These are phyloP conservation scores for Emericellopsis atlantica DNA, from an alignment of 2,329 filamentous ascomycete species.

Conservation along the genomic window DNA sequence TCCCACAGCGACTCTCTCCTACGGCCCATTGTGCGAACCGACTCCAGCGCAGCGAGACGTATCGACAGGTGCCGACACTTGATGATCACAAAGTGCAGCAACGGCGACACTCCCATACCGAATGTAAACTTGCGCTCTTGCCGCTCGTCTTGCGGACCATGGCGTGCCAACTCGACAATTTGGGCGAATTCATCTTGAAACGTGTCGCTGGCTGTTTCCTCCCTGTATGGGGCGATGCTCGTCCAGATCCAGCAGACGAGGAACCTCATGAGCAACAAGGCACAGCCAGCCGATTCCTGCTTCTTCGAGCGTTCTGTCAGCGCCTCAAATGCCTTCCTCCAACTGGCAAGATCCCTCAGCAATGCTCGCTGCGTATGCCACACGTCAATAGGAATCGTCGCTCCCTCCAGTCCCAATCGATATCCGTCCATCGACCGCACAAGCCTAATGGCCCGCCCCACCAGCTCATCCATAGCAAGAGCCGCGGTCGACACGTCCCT, in stretches of 20 bases:
- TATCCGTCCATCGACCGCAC: slow-evolving; percentile 14
- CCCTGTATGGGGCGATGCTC: slow-evolving; percentile 11
- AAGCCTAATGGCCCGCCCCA: slow-evolving; percentile 15
- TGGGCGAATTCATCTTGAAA: slow-evolving; percentile 14
- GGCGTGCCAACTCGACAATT: slow-evolving; percentile 14
- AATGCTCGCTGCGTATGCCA: not conserved
- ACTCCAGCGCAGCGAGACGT: slow-evolving; percentile 17
- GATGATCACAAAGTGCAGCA: slow-evolving; percentile 21
- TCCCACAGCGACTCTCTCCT: slow-evolving; percentile 25
- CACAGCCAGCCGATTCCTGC: slow-evolving; percentile 1
- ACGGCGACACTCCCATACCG: slow-evolving; percentile 24
- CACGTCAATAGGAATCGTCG: not conserved
- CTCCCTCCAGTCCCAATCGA: slow-evolving; percentile 4
- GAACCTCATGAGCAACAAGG: slow-evolving; percentile 16
- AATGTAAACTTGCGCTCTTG: slow-evolving; percentile 19
- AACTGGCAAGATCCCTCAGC: not conserved
- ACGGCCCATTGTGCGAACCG: slow-evolving; percentile 16
- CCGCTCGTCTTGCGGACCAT: not conserved
- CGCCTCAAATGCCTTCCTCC: not conserved
- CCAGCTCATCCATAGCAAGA: slow-evolving; percentile 13
- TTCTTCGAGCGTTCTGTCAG: slow-evolving; percentile 1
- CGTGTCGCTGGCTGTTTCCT: slow-evolving; percentile 21
- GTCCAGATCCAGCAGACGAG: slow-evolving; percentile 19
- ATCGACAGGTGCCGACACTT: slow-evolving; percentile 25
- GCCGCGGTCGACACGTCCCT: slow-evolving; percentile 9